Evolutionary conservation across 2,329 filamentous ascomycete species (phyloP), one percentile per base, ranked within the genome.

Genomic region (Botrytis sinoallii): DNA sequence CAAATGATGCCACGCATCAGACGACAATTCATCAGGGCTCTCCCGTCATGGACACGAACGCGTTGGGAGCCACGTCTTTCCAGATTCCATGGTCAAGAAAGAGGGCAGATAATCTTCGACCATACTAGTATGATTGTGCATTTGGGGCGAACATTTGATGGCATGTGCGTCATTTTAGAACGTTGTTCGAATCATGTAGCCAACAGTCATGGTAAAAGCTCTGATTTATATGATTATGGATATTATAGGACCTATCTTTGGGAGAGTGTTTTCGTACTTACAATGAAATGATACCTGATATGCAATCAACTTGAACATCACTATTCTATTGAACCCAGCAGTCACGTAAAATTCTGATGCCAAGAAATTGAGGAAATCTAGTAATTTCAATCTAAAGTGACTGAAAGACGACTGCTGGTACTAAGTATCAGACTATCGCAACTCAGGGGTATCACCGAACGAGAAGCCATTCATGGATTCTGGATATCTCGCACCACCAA

Each of bases 401-500:
- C 3, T 57, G 40, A 25, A 44, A 42, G 35, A 57, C 7, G 25
- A 7, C 48, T 25, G 32, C 35, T 20, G 12, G 18, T 44, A 25
- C 1, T 10, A 44, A 57, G 6, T 57, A 29, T 59, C 35, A 65
- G 38, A 75, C 1, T 29, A 75, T 29, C 75, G 59, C 67, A 78
- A 72, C 25, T 67, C 68, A 18, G 77, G 77, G 4, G 77, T 78
- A 75, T 75, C 68, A 20, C 65, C 76, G 76, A 76, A 78, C n/a
- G 73, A 71, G 48, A 16, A 8, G 2, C 35, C 52, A 16, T 42
- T n/a, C 75, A 76, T 73, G 82, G 0, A 84, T 83, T 74, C 86
- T 84, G 14, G 83, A 83, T 77, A 88, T 76, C 77, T 88, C 75
- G 85, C 86, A 7, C 83, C 83, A 81, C 90, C 88, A 73, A 81